Conservation (phyloP, 768 basidiomycete genomes). For the Suillus lakei region DNA sequence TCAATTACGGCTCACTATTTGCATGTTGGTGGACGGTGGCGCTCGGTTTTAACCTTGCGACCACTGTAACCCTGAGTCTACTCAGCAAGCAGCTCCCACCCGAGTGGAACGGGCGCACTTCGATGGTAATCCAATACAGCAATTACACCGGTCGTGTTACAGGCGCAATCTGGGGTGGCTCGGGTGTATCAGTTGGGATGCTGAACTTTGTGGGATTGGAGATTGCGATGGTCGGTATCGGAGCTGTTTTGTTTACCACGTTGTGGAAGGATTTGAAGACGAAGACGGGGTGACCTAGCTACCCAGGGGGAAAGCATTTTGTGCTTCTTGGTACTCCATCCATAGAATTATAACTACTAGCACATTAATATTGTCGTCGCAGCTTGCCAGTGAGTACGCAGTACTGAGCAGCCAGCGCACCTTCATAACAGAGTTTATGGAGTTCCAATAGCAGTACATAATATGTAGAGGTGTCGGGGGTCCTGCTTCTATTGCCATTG, state of each 20-base stretch:
- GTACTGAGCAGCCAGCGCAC: too few species aligned
- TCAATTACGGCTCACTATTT: constrained; percentile 54
- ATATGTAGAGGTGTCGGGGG: neutral
- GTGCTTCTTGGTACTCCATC: too few species aligned
- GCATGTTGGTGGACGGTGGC: constrained; percentile 55
- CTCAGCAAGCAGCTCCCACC: constrained; percentile 72
- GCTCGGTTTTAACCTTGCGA: constrained; percentile 73
- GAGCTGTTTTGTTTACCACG: constrained; percentile 54
- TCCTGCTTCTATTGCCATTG: neutral
- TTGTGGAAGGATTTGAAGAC: constrained; percentile 71
- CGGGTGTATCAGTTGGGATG: constrained; percentile 61
- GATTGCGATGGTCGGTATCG: constrained; percentile 63
- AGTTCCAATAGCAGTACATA: neutral
- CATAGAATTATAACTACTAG: too few species aligned
- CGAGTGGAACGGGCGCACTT: constrained; percentile 59
- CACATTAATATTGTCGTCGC: neutral
- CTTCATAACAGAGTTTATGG: neutral
- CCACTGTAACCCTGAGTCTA: constrained; percentile 68
- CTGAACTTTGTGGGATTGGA: constrained; percentile 61
- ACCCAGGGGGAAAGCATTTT: neutral
- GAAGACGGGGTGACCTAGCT: constrained; percentile 57
- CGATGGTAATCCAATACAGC: constrained; percentile 68
- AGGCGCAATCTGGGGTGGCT: constrained; percentile 72
- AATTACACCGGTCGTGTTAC: constrained; percentile 69
- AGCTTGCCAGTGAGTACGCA: neutral